Conservation (phyloP, 495 filamentous ascomycete species). For the Penicillium desertorum region DNA sequence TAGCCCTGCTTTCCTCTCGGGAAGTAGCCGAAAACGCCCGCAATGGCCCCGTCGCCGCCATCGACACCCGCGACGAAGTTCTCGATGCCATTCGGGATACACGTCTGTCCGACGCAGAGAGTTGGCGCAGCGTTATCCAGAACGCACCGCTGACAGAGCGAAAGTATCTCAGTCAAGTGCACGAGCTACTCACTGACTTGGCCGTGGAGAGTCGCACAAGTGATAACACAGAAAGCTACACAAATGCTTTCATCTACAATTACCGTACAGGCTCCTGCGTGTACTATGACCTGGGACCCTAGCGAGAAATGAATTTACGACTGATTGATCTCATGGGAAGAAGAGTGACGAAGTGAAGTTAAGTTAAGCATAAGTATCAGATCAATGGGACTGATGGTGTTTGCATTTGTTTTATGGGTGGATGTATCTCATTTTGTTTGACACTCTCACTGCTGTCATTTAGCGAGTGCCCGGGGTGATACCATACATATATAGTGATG, state of each 20-base stretch:
- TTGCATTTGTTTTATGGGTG: slow-evolving; percentile 12
- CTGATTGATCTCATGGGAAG: slow-evolving; percentile 7
- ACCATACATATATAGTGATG: slow-evolving; percentile 26
- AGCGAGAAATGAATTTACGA: slow-evolving; percentile 30
- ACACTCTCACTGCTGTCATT: slow-evolving; percentile 26
- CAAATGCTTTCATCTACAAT: slow-evolving; percentile 80
- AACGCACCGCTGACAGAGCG: slow-evolving; percentile 73
- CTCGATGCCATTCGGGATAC: slow-evolving; percentile 76
- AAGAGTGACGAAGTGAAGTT: background rate
- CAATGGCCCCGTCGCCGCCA: slow-evolving; percentile 77
- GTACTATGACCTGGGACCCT: slow-evolving; percentile 65
- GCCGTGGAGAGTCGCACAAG: slow-evolving; percentile 49
- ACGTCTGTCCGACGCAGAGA: slow-evolving; percentile 75
- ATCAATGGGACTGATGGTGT: slow-evolving; percentile 3
- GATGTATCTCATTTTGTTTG: slow-evolving; percentile 13
- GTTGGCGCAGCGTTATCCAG: slow-evolving; percentile 82
- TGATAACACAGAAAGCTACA: slow-evolving; percentile 49
- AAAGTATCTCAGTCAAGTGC: slow-evolving; percentile 82
- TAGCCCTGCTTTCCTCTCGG: slow-evolving; percentile 62
- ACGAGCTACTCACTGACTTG: slow-evolving; percentile 68
- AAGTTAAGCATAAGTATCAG: slow-evolving; percentile 1
- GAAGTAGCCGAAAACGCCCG: slow-evolving; percentile 64
- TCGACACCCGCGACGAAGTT: slow-evolving; percentile 86
- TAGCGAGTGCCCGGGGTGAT: slow-evolving; percentile 33
- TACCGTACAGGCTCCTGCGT: slow-evolving; percentile 73